Conservation (phyloP, 2,329 filamentous ascomycete species). For the Ramularia collo-cygni region DNA sequence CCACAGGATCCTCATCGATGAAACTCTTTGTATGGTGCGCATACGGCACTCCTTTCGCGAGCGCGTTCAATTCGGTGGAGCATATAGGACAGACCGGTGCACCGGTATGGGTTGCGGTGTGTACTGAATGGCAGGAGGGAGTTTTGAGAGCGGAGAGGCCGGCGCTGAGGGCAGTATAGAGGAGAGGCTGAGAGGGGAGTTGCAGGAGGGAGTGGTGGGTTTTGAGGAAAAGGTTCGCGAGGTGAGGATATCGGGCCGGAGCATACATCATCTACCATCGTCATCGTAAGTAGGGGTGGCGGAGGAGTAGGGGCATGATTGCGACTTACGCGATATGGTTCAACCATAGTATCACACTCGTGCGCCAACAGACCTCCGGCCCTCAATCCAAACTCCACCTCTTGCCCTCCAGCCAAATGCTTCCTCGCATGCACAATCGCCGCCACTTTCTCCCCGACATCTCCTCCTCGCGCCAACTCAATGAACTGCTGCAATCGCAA, state of each 20-base stretch:
- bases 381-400: conserved; percentile 61
- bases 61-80: conserved; percentile 86
- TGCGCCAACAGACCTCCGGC: conserved; percentile 79
- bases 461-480: conserved; percentile 68
- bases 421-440: conserved; percentile 78
- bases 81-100: conserved; percentile 88
- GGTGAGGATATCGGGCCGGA: conserved; percentile 61
- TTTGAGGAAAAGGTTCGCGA: conserved; percentile 72
- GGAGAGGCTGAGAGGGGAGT: conserved; percentile 72
- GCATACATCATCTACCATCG: conserved; percentile 68
- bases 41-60: conserved; percentile 83
- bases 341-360: conserved; percentile 51
- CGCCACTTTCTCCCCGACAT: conserved; percentile 60
- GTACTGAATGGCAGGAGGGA: conserved; percentile 73
- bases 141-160: conserved; percentile 94
- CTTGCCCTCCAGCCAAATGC: conserved; percentile 64
- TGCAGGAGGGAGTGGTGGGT: conserved; percentile 83
- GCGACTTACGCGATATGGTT: conserved; percentile 51
- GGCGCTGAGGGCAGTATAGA: conserved; percentile 84
- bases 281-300: too few species aligned
- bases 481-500: conserved; percentile 92
- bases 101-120: conserved; percentile 55
- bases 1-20: conserved; percentile 77
- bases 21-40: conserved; percentile 92
- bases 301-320: too few species aligned